These are phyloP conservation scores for Candida tibetensis DNA, from an alignment of 805 yeast genomes.

Conservation along the genomic window DNA sequence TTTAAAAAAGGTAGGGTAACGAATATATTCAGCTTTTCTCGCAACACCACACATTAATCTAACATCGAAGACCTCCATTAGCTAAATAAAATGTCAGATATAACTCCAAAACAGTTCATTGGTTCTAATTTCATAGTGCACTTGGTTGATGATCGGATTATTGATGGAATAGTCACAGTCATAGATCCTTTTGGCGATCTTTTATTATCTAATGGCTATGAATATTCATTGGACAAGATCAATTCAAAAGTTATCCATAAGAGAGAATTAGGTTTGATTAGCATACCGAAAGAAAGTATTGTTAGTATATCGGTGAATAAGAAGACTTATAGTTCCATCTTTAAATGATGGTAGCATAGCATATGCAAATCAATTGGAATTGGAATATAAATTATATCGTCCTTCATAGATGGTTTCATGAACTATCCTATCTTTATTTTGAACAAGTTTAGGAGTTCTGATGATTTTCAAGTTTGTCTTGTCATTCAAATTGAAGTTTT, in stretches of 20 bases:
- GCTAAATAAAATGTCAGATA: neutral
- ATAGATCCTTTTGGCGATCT: conserved; percentile 45
- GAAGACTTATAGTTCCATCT: conserved; percentile 13
- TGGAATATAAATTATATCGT: neutral
- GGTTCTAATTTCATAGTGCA: conserved; percentile 29
- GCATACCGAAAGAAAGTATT: conserved; percentile 21
- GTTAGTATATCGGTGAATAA: conserved; percentile 19
- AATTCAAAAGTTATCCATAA: conserved; percentile 18
- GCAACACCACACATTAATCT: too few species aligned
- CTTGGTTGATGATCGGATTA: conserved; percentile 27
- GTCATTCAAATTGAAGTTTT: neutral
- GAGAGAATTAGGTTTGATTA: conserved; percentile 26
- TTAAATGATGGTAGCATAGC: conserved; percentile 2
- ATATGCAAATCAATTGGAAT: too few species aligned
- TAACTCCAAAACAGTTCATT: conserved; percentile 23
- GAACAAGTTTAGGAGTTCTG: neutral
- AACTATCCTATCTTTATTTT: neutral
- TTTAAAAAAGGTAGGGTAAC: neutral
- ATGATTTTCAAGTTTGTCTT: neutral
- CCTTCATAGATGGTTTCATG: neutral
- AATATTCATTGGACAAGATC: conserved; percentile 28
- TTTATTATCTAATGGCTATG: conserved; percentile 33
- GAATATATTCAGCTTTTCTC: neutral
- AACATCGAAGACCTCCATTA: too few species aligned
- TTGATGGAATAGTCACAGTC: conserved; percentile 39